Evolutionary conservation across 768 basidiomycete species (phyloP), one percentile per base, ranked within the genome.

Genomic region (Udeniomyces megalosporus): DNA sequence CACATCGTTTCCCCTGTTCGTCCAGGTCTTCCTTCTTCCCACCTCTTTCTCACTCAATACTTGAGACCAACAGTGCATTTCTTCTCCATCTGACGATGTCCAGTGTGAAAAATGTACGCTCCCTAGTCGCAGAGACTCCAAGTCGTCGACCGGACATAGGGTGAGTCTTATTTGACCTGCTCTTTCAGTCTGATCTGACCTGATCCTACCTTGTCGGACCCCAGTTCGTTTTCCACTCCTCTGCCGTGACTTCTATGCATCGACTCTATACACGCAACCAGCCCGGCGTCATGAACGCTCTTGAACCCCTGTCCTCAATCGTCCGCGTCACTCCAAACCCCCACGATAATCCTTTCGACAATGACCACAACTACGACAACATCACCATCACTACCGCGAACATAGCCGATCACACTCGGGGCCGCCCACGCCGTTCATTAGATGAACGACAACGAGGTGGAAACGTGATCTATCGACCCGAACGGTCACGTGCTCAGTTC

Each of bases 171-270:
- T 59, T 49, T 32, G 32, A n/a, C 15, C 15, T 26, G 10, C 8
- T 1, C 2, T 17, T 12, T 2, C 22, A 28, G 26, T 22, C 49
- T n/a, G 32, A 20, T 42, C 50, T 61, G 58, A 62, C 57, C 22
- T 65, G 54, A 20, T 84, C 10, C 86, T 88, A 71, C 81, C 86
- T 11, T 26, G 3, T 22, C 0, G 26, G 20, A 14, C 2, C 5
- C 17, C 26, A 57, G 32, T 90, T 86, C 71, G 87, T 90, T 38
- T 90, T 89, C 72, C 86, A 89, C 75, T 84, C 83, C 45, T 79
- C 72, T 66, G 83, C 84, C 72, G 80, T 87, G 57, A 67, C 72
- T 28, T 80, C 80, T 10, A 79, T 78, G 29, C 83, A 84, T 69
- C 80, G 85, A 20, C 85, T 88, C 35, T 88, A 89, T 46, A 49